These are phyloP conservation scores for Mycena sp. DNA, from an alignment of 1,284 basidiomycete species.

Conservation along the genomic window DNA sequence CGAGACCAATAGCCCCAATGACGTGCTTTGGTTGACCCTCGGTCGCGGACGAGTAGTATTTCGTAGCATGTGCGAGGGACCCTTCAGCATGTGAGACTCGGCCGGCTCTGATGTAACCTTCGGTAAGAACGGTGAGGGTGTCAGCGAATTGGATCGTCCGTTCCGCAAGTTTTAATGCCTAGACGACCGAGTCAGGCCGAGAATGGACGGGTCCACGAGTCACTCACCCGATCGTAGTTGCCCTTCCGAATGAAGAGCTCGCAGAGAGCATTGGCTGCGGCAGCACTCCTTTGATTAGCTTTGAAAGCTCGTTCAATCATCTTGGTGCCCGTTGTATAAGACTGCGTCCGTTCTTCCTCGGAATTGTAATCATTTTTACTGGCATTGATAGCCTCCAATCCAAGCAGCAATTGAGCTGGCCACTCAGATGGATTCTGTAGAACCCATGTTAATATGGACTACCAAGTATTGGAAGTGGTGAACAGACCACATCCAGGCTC, in stretches of 20 bases:
- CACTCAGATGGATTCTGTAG: slow-evolving; percentile 79
- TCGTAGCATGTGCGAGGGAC: slow-evolving; percentile 68
- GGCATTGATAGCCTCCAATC: slow-evolving; percentile 83
- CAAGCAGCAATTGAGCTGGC: slow-evolving; percentile 83
- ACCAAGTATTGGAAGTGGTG: neutral
- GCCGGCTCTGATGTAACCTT: slow-evolving; percentile 81
- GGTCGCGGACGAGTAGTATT: slow-evolving; percentile 80
- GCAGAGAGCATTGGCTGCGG: slow-evolving; percentile 81
- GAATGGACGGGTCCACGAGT: too few species aligned
- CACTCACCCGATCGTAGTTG: slow-evolving; percentile 59
- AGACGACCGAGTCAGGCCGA: neutral
- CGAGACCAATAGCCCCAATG: slow-evolving; percentile 83
- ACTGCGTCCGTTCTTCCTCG: slow-evolving; percentile 68
- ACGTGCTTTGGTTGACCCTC: slow-evolving; percentile 80
- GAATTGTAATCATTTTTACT: slow-evolving; percentile 72
- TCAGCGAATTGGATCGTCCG: slow-evolving; percentile 93
- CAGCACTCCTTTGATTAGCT: slow-evolving; percentile 77
- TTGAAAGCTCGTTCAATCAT: slow-evolving; percentile 80
- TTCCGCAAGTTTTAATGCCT: slow-evolving; percentile 92
- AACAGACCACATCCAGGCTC: slow-evolving; percentile 79
- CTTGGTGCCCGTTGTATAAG: slow-evolving; percentile 70
- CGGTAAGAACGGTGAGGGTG: slow-evolving; percentile 81
- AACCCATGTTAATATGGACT: neutral
- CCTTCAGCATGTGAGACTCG: slow-evolving; percentile 81
- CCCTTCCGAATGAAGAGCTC: slow-evolving; percentile 79